A percentile compares a stretch with the other conserved stretches of the same genome.
Conservation (phyloP, 768 basidiomycete species). For the Agaricus blazei region DNA sequence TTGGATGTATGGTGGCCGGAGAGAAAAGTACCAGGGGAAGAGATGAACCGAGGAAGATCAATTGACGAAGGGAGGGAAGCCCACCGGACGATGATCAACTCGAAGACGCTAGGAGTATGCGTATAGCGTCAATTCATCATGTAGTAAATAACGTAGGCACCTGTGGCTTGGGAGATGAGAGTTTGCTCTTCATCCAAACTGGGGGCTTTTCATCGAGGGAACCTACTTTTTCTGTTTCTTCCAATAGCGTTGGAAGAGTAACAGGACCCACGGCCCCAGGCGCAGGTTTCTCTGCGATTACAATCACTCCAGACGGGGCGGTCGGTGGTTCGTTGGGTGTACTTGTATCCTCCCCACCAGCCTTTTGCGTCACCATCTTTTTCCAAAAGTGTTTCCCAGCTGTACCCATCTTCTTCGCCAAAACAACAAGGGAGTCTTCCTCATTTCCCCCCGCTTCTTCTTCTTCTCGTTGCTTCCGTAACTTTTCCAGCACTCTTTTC, state of each 20-base stretch:
- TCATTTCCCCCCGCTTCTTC: constrained; percentile 1
- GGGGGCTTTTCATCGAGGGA: not conserved
- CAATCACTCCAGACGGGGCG: constrained; percentile 1
- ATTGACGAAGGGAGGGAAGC: too few species aligned
- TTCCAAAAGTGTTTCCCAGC: constrained; percentile 48
- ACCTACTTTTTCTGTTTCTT: not conserved
- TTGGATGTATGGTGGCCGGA: too few species aligned
- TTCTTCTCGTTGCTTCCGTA: not conserved
- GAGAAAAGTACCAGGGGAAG: too few species aligned
- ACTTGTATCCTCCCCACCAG: constrained; percentile 13
- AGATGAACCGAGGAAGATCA: too few species aligned
- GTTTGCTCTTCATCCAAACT: too few species aligned
- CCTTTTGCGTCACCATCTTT: constrained; percentile 25
- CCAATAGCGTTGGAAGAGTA: too few species aligned
- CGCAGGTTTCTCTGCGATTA: not conserved
- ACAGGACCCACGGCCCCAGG: not conserved
- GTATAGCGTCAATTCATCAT: too few species aligned
- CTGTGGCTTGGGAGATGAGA: too few species aligned
- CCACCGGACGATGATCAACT: too few species aligned
- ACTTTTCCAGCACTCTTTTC: not conserved
- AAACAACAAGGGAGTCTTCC: constrained; percentile 38
- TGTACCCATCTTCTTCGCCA: constrained; percentile 50
- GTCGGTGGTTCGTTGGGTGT: constrained; percentile 8
- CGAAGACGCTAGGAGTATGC: too few species aligned
- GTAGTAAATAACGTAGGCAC: too few species aligned